Conservation (phyloP, 2,329 filamentous ascomycete species). For the Ramularia endophylla region DNA sequence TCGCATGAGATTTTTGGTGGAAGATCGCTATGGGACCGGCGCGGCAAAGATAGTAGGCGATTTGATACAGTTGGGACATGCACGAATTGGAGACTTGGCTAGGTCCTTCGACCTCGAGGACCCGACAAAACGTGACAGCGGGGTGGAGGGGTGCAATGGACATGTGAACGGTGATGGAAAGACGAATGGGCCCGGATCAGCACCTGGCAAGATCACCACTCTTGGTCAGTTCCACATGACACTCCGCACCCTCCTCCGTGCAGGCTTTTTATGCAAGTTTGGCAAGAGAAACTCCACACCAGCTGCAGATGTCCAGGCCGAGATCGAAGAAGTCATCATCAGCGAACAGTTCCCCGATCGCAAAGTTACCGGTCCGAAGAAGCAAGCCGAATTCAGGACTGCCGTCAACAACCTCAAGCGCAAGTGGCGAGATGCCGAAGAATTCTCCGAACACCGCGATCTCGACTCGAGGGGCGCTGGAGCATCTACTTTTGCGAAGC, state of each 20-base stretch:
- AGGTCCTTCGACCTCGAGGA: constrained; percentile 51
- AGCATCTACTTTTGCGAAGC: constrained; percentile 22
- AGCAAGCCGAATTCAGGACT: constrained; percentile 57
- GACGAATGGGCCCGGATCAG: constrained; percentile 8
- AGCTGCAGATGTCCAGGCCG: constrained; percentile 49
- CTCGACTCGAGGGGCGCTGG: constrained; percentile 22
- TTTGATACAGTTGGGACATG: constrained; percentile 71
- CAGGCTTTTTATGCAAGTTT: constrained; percentile 64
- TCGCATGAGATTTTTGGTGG: constrained; percentile 71
- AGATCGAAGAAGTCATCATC: constrained; percentile 58
- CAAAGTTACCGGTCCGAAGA: constrained; percentile 56
- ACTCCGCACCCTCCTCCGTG: constrained; percentile 50
- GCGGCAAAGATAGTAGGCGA: constrained; percentile 70
- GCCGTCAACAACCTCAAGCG: constrained; percentile 53
- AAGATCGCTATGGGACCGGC: constrained; percentile 65
- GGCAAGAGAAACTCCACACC: constrained; percentile 43
- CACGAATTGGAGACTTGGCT: constrained; percentile 63
- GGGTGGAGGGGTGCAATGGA: constrained; percentile 18
- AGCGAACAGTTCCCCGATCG: constrained; percentile 48
- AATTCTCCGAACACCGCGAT: constrained; percentile 26
- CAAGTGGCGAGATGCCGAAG: constrained; percentile 41
- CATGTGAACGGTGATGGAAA: constrained; percentile 17
- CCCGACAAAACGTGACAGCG: constrained; percentile 27
- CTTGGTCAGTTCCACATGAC: constrained; percentile 38
- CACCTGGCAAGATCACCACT: constrained; percentile 28